Evolutionary conservation across 2,329 filamentous ascomycete species (phyloP).

Genomic region (Fusarium annulatum): DNA sequence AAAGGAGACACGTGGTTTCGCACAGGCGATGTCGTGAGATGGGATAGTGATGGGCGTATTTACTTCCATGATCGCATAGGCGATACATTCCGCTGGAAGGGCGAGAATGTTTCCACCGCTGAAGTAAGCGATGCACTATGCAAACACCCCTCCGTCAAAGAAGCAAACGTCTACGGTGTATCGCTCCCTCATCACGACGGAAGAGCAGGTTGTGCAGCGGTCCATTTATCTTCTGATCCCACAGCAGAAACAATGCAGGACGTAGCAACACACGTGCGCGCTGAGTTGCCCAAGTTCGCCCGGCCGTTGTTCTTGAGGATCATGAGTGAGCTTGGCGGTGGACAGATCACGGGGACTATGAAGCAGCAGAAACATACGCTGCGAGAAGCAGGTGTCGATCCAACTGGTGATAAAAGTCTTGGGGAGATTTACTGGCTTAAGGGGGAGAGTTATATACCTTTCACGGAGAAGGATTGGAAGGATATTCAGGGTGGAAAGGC

Average conservation of each 20-base stretch:
- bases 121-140: conserved; percentile 84
- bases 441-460: conserved; percentile 73
- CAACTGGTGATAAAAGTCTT: conserved; percentile 56
- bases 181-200: conserved; percentile 83
- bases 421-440: conserved; percentile 73
- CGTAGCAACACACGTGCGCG: conserved; percentile 68
- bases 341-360: conserved; percentile 81
- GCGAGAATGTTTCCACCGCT: conserved; percentile 83
- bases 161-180: conserved; percentile 90
- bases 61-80: conserved; percentile 87
- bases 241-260: conserved; percentile 62
- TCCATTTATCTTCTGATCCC: conserved; percentile 65
- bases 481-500: conserved; percentile 73
- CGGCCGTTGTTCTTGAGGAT: conserved; percentile 82
- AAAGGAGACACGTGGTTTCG: conserved; percentile 87
- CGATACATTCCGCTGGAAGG: conserved; percentile 84
- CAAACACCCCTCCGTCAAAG: conserved; percentile 71
- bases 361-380: conserved; percentile 87
- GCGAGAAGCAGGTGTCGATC: conserved; percentile 79
- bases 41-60: conserved; percentile 75
- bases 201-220: conserved; percentile 81
- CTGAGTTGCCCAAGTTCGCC: conserved; percentile 76
- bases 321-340: conserved; percentile 63
- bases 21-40: conserved; percentile 83
- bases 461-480: conserved; percentile 75